Evolutionary conservation across 768 basidiomycete genomes (phyloP).

Genomic region (Pleurotus ostreatus): DNA sequence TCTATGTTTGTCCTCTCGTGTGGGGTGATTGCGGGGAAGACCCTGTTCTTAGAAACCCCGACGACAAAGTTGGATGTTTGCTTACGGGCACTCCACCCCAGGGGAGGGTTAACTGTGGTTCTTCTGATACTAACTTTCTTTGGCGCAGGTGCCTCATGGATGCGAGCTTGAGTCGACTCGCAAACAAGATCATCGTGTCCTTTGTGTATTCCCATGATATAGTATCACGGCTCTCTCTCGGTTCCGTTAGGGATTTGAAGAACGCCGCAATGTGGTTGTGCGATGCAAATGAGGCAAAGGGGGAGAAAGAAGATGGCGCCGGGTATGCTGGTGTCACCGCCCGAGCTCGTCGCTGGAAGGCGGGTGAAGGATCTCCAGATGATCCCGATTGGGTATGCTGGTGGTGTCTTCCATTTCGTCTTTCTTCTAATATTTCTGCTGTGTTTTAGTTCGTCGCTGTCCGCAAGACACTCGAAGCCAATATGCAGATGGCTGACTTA

Average conservation of each 20-base stretch:
- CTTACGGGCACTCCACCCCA: too few relatives aligned
- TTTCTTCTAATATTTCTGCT: neutral
- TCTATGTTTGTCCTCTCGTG: too few relatives aligned
- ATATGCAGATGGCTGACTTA: conserved; percentile 70
- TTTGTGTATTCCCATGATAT: conserved; percentile 83
- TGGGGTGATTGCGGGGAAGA: too few relatives aligned
- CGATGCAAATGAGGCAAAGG: conserved; percentile 49
- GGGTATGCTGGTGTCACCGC: conserved; percentile 48
- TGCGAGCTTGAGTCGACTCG: conserved; percentile 52
- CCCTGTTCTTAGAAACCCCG: too few relatives aligned
- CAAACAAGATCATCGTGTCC: conserved; percentile 63
- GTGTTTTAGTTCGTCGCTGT: conserved; percentile 63
- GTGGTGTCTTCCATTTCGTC: too few relatives aligned
- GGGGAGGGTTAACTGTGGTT: neutral
- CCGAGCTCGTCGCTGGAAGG: conserved; percentile 57
- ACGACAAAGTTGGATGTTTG: too few relatives aligned
- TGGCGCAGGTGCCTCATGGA: conserved; percentile 56
- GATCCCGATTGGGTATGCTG: conserved; percentile 50
- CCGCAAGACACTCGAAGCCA: conserved; percentile 81
- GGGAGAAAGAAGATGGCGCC: conserved; percentile 42
- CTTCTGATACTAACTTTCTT: conserved; percentile 2
- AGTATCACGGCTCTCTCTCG: conserved; percentile 74
- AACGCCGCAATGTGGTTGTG: conserved; percentile 80
- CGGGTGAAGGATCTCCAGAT: conserved; percentile 46
- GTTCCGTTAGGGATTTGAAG: conserved; percentile 70